Base-by-base conservation (phyloP, 2,329 filamentous ascomycete species). In the Ophiostoma piceae region DNA sequence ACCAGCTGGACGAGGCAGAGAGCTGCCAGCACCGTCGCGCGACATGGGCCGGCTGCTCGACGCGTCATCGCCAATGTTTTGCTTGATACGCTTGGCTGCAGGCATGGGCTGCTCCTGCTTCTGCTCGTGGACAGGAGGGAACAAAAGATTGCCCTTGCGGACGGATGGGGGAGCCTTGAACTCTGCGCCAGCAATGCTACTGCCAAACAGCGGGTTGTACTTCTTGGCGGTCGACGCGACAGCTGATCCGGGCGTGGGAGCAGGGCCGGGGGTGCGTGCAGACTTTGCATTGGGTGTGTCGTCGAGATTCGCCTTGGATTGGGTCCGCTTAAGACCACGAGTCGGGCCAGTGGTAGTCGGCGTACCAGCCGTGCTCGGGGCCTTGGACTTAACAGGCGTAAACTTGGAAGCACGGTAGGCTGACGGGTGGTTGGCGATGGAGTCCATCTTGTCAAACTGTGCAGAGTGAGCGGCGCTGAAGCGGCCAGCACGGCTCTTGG, bases 361-460 rank as follows among this genome's bases (percentile, higher is more conserved):
- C 2, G 70, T 70, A 12, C 71, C 39, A n/a, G 54, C 47, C 0
- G 70, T 16, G 0, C n/a, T n/a, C 7, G 41, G 8, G 5, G 66
- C 22, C 7, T 66, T 60, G 26, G 79, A 79, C 69, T 76, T 74
- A 51, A 80, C 77, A 11, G 87, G 85, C n/a, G 85, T 84, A 73
- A 82, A 79, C 9, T 84, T 83, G 71, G 86, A 83, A 29, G 85
- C 84, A 72, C 92, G 85, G 81, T 89, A 95, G 19, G 90, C 87
- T 12, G 94, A 96, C 9, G 92, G 84, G 77, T 97, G 94, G 72
- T 89, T 89, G 62, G 88, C 92, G 76, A 98, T 97, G 1, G 94
- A 97, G 77, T 97, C 93, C 94, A 98, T 97, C 83, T 96, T 98
- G 80, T 92, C 92, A 81, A 98, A 97, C 76, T 94, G 87, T 67